Conservation (phyloP, 306 rosid genomes). For the Bauhinia variegata region DNA sequence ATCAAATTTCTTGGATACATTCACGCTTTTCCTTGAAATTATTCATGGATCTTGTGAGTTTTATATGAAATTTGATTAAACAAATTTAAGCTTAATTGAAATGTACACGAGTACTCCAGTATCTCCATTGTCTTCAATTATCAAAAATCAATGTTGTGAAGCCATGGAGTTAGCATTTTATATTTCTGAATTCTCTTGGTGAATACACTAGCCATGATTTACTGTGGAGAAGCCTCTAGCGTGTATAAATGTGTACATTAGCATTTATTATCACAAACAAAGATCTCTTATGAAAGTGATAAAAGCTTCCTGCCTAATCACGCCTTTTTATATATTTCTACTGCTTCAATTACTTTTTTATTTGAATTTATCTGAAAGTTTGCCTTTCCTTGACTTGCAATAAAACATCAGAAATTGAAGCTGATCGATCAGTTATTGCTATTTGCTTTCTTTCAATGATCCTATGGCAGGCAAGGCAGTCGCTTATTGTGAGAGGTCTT, state of each 20-base stretch:
- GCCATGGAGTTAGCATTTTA: background rate
- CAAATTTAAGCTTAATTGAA: background rate
- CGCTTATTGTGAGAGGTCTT: constrained; percentile 90
- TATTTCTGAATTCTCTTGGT: background rate
- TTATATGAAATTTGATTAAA: background rate
- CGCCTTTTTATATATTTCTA: background rate
- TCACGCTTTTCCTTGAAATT: background rate
- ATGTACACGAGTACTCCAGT: background rate
- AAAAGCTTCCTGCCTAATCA: background rate
- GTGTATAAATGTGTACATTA: background rate
- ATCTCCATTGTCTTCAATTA: background rate
- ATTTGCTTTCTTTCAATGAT: constrained; percentile 13
- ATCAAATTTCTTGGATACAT: constrained; percentile 2
- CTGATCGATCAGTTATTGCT: constrained; percentile 1
- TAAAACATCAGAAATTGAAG: constrained; percentile 17
- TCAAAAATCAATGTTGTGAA: background rate
- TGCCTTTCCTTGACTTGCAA: constrained; percentile 23
- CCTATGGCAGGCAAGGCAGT: constrained; percentile 84
- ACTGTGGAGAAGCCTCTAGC: background rate
- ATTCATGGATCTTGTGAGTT: background rate
- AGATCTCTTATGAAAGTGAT: background rate
- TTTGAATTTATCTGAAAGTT: background rate
- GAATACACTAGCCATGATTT: background rate
- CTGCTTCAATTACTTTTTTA: constrained; percentile 13
- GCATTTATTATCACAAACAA: constrained; percentile 23